These are phyloP conservation scores for Hericium erinaceus DNA, from an alignment of 768 basidiomycete species.

Conservation along the genomic window DNA sequence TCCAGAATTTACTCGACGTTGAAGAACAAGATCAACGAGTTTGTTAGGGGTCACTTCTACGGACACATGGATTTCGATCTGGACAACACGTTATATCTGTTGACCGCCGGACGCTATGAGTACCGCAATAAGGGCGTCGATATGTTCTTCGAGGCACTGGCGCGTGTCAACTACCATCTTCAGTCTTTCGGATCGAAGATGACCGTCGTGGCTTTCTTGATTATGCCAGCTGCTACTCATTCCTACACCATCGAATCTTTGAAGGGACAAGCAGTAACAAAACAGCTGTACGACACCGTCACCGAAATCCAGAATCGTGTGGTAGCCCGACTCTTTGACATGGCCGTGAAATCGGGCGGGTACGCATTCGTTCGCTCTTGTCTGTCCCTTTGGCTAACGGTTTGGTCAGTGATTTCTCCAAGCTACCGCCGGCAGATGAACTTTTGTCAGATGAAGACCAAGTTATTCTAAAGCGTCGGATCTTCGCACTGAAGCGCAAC, in stretches of 20 bases:
- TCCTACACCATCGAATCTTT: slow-evolving; percentile 97
- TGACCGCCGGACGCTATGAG: slow-evolving; percentile 98
- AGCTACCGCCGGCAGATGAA: slow-evolving; percentile 61
- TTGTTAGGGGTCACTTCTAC: slow-evolving; percentile 96
- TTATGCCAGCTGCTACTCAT: slow-evolving; percentile 94
- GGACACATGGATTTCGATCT: slow-evolving; percentile 96
- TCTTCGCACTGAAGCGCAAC: slow-evolving; percentile 92
- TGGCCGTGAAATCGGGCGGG: slow-evolving; percentile 90
- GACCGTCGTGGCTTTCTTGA: slow-evolving; percentile 96
- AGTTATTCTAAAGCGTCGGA: slow-evolving; percentile 89
- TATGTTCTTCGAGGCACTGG: slow-evolving; percentile 97
- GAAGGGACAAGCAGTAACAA: slow-evolving; percentile 95
- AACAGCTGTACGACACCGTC: slow-evolving; percentile 92
- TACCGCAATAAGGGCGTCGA: slow-evolving; percentile 99
- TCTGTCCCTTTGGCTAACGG: background rate
- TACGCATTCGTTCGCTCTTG: slow-evolving; percentile 25
- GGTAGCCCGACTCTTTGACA: slow-evolving; percentile 87
- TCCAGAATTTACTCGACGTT: slow-evolving; percentile 88
- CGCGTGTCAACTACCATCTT: slow-evolving; percentile 65
- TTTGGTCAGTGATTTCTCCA: slow-evolving; percentile 52
- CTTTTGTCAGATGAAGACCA: slow-evolving; percentile 89
- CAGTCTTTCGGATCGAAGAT: slow-evolving; percentile 56
- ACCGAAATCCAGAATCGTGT: slow-evolving; percentile 92
- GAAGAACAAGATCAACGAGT: slow-evolving; percentile 99
- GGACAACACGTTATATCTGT: slow-evolving; percentile 88